Percentiles rank a stretch among this genome's conserved stretches.
These are phyloP conservation scores for Carex scoparia DNA, from an alignment of 176 grass and related monocot species.

Conservation along the genomic window DNA sequence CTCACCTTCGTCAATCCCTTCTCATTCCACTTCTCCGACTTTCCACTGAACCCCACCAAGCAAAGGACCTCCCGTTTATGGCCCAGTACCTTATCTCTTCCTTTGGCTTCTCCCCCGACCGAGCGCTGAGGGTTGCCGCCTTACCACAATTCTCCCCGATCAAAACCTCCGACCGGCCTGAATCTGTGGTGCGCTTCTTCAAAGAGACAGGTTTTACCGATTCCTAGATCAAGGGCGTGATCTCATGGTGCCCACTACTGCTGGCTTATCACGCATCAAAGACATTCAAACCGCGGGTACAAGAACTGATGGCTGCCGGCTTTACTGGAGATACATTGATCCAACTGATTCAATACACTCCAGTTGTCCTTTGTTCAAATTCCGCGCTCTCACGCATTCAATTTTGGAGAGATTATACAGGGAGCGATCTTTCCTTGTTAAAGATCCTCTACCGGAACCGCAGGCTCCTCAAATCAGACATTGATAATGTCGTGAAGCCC, in stretches of 20 bases:
- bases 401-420: constrained; percentile 11
- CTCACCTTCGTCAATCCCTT: background rate
- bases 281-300: background rate
- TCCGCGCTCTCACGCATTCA: constrained; percentile 12
- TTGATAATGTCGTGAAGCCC: background rate
- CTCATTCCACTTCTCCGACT: background rate
- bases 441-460: background rate
- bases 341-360: background rate
- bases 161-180: constrained; percentile 13
- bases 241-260: constrained; percentile 10
- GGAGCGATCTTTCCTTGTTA: background rate
- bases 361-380: background rate
- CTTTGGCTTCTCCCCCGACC: constrained; percentile 26
- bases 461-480: background rate
- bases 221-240: constrained; percentile 11
- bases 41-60: background rate
- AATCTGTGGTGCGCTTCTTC: constrained; percentile 22
- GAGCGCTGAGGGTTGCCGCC: background rate
- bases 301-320: constrained; percentile 15
- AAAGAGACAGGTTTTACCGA: constrained; percentile 18
- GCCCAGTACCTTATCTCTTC: constrained; percentile 35
- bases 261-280: background rate
- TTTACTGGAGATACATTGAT: constrained; percentile 11
- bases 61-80: background rate
- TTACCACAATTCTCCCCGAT: background rate